phyloP scores from a whole-genome alignment of 441 rosid genomes.

The Melastoma candidum region DNA sequence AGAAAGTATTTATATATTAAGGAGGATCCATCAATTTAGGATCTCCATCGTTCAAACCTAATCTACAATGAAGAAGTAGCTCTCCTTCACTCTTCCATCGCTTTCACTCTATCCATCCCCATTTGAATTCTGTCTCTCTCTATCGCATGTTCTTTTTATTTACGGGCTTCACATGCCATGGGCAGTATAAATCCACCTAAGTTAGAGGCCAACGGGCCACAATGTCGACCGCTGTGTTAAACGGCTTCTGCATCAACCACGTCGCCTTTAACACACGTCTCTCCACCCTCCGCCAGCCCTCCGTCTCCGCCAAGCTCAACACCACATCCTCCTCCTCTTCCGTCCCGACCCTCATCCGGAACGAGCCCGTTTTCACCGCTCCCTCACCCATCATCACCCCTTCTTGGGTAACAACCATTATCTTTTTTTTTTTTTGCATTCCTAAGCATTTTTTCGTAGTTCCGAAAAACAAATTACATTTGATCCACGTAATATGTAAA shows the following conservation, averaged over 20 bases:
- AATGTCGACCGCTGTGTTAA: conserved; percentile 76
- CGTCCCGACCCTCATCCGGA: conserved; percentile 64
- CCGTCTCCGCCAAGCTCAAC: conserved; percentile 27
- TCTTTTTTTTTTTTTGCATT: neutral
- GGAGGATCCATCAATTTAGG: neutral
- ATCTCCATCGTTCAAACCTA: conserved; percentile 38
- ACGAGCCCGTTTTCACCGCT: conserved; percentile 80
- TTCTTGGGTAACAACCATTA: conserved; percentile 38
- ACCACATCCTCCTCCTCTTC: conserved; percentile 22
- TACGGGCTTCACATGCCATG: neutral
- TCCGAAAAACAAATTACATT: too few relatives aligned
- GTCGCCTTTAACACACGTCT: conserved; percentile 32
- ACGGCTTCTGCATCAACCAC: conserved; percentile 48
- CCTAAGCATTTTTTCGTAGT: neutral
- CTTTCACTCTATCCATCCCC: conserved; percentile 26
- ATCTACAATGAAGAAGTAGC: conserved; percentile 35
- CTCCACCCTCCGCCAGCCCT: conserved; percentile 33
- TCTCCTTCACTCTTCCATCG: conserved; percentile 31
- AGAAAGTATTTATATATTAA: neutral
- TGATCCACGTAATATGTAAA: too few relatives aligned
- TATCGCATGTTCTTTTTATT: too few relatives aligned
- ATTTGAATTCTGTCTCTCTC: too few relatives aligned
- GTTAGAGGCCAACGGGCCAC: conserved; percentile 8
- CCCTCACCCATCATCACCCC: conserved; percentile 60
- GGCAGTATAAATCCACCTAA: conserved; percentile 22